These are phyloP conservation scores for Glomus cerebriforme DNA, from an alignment of 192 early-diverging fungal genomes.

Conservation along the genomic window DNA sequence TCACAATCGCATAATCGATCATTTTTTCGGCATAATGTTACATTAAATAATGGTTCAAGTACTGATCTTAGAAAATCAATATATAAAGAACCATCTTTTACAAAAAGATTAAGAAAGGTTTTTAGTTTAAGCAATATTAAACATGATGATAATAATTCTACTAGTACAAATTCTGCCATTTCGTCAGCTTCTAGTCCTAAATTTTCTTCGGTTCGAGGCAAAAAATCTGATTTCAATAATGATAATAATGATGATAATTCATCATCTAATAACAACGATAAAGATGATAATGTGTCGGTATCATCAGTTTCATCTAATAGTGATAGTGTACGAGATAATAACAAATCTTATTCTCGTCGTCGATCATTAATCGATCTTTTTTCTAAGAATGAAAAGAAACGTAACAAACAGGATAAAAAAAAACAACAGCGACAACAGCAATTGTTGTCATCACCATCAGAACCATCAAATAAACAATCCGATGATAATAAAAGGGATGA, in stretches of 20 bases:
- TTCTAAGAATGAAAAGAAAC: background rate
- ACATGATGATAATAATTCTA: constrained; percentile 10
- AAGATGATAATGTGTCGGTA: background rate
- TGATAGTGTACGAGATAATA: background rate
- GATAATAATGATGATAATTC: background rate
- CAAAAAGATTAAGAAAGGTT: background rate
- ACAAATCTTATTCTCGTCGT: background rate
- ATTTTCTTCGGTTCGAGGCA: background rate
- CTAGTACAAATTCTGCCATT: background rate
- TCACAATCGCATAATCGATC: background rate
- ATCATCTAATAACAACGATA: background rate
- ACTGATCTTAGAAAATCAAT: constrained; percentile 22
- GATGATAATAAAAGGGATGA: background rate
- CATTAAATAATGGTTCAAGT: background rate
- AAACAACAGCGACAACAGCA: background rate
- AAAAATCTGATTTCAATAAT: background rate
- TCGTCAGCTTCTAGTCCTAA: background rate
- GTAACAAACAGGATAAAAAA: background rate
- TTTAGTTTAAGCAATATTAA: constrained; percentile 16
- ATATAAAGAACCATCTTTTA: constrained; percentile 20
- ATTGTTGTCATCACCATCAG: background rate
- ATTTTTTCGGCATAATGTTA: background rate
- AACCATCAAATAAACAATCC: too few relatives aligned
- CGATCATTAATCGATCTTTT: background rate
- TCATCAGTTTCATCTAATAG: background rate